Evolutionary conservation across 2,329 filamentous ascomycete genomes (phyloP).

Genomic region (Neurospora crassa): DNA sequence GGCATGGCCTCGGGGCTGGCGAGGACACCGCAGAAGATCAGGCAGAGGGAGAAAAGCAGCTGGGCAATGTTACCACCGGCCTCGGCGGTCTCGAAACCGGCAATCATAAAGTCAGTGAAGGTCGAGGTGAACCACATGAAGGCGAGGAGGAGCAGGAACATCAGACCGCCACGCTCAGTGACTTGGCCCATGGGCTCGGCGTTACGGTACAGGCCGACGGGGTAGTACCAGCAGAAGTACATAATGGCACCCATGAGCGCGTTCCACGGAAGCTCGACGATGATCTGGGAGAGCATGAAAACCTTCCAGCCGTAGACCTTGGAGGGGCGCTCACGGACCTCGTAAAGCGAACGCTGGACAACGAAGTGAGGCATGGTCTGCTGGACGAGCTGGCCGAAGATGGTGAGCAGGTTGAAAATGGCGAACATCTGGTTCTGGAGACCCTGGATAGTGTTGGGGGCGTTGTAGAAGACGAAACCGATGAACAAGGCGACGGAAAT

Average conservation of each 20-base stretch:
- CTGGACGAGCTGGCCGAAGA: slow-evolving; percentile 71
- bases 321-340: slow-evolving; percentile 74
- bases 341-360: slow-evolving; percentile 70
- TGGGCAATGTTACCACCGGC: slow-evolving; percentile 69
- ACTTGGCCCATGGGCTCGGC: slow-evolving; percentile 51
- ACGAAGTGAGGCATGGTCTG: slow-evolving; percentile 84
- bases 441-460: slow-evolving; percentile 63
- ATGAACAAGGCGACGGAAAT: slow-evolving; percentile 61
- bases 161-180: slow-evolving; percentile 61
- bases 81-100: slow-evolving; percentile 65
- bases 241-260: slow-evolving; percentile 65
- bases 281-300: slow-evolving; percentile 74
- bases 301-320: slow-evolving; percentile 81
- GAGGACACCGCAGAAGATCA: slow-evolving; percentile 71
- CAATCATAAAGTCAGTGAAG: slow-evolving; percentile 70
- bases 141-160: slow-evolving; percentile 66
- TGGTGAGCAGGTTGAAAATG: slow-evolving; percentile 73
- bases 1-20: slow-evolving; percentile 53
- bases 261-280: slow-evolving; percentile 83
- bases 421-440: slow-evolving; percentile 81
- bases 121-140: slow-evolving; percentile 77
- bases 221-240: slow-evolving; percentile 79
- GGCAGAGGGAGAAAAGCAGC: slow-evolving; percentile 59
- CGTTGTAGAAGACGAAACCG: slow-evolving; percentile 70
- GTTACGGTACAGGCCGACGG: slow-evolving; percentile 66